Base-by-base conservation (phyloP, 495 filamentous ascomycete genomes). In the Hypoxylon cercidicola region DNA sequence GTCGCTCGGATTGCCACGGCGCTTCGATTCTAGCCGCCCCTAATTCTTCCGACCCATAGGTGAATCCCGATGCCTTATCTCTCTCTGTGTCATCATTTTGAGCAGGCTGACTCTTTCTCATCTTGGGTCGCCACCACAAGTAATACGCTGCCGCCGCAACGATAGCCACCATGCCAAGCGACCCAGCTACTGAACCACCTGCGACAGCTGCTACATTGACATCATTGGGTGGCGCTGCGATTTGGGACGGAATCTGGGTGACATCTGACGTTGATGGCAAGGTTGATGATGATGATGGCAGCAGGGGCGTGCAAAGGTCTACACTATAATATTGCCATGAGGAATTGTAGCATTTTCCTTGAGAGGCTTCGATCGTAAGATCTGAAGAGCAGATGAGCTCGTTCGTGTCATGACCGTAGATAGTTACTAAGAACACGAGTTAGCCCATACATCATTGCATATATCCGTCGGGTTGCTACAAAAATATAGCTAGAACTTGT, bases 301-400 rank as follows among this genome's bases (percentile, higher is more conserved):
- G 3, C 8, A 41, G 8, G 2, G 39, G 39, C 16, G n/a, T 41
- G n/a, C 39, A 41, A 1, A 41, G 1, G 15, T 41, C 39, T n/a
- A 16, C 39, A 16, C 39, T 41, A 8, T 41, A 41, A 41, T 41
- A 41, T 41, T 41, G 39, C 39, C 39, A 41, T n/a, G 39, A 41
- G 3, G 39, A 41, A 41, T 41, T 41, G 15, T 41, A 41, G 15
- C 39, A 41, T 41, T 41, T 3, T 16, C 39, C 39, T 41, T 16
- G 39, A 6, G 2, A 1, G 13, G 39, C 39, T 6, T 6, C 39
- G 12, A 41, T 15, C n/a, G n/a, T 3, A 16, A 41, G 4, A n/a
- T 15, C n/a, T 15, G 39, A 41, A 15, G 39, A 41, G 39, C 39
- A 41, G 39, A 41, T 41, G 39, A 41, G 39, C 1, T 41, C n/a